These are phyloP conservation scores for Diatrype stigma DNA, from an alignment of 2,329 filamentous ascomycete genomes.

Conservation along the genomic window DNA sequence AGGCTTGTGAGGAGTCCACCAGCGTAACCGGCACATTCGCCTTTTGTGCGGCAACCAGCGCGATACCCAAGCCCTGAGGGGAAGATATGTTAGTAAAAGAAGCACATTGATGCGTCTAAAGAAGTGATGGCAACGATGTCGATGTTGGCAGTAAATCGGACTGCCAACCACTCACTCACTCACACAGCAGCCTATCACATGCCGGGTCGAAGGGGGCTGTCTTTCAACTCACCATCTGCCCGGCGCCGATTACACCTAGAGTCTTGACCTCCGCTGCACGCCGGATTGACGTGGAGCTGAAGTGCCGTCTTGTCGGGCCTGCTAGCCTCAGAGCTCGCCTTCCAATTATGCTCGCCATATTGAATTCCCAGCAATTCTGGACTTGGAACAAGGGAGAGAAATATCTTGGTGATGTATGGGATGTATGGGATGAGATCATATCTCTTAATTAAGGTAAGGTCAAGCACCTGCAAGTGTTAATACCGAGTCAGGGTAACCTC, in stretches of 20 bases:
- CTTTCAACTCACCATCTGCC: constrained; percentile 75
- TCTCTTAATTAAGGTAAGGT: constrained; percentile 1
- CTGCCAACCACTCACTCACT: too few relatives aligned
- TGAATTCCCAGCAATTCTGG: constrained; percentile 5
- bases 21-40: constrained; percentile 81
- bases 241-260: constrained; percentile 87
- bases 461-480: constrained; percentile 1
- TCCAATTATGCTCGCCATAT: constrained; percentile 37
- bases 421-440: constrained; percentile 3
- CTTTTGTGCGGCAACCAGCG: constrained; percentile 83
- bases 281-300: constrained; percentile 63
- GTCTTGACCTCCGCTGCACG: constrained; percentile 72
- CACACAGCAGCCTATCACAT: constrained; percentile 28
- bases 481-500: constrained; percentile 24
- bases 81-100: constrained; percentile 17
- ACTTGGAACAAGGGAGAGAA: constrained; percentile 3
- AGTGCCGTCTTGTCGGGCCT: constrained; percentile 48
- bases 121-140: too few relatives aligned
- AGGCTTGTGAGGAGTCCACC: constrained; percentile 78
- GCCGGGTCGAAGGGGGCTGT: constrained; percentile 22
- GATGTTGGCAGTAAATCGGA: too few relatives aligned
- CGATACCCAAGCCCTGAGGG: constrained; percentile 83
- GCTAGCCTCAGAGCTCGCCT: constrained; percentile 33
- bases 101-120: neutral
- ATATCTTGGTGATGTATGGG: neutral